phyloP scores from a whole-genome alignment of 2,329 filamentous ascomycete species.

The Akanthomyces dipterigenus region DNA sequence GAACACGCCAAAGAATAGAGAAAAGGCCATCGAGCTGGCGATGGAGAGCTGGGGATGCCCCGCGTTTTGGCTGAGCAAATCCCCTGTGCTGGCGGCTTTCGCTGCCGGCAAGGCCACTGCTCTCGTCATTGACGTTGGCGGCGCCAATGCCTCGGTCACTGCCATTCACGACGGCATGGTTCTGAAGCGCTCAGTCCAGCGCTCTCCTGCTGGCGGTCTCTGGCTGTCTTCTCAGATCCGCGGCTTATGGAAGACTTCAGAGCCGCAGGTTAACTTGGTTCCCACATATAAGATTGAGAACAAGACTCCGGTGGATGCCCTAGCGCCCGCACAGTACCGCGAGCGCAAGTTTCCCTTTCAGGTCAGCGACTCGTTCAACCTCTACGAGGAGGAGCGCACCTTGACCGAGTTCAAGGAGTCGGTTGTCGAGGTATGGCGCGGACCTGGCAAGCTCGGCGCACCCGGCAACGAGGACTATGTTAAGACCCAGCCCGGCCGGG shows the following conservation, averaged over 20 bases:
- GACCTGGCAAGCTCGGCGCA: constrained; percentile 59
- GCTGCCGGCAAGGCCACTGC: constrained; percentile 89
- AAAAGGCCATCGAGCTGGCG: constrained; percentile 91
- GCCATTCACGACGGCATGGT: constrained; percentile 93
- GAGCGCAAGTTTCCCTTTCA: constrained; percentile 62
- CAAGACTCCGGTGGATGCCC: constrained; percentile 84
- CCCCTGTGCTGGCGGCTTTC: constrained; percentile 83
- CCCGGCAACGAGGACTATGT: constrained; percentile 71
- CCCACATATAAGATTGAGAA: constrained; percentile 84
- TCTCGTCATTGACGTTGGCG: constrained; percentile 86
- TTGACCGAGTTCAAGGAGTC: constrained; percentile 97
- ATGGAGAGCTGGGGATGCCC: constrained; percentile 97
- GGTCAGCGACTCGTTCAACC: constrained; percentile 64
- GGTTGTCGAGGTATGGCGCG: constrained; percentile 88
- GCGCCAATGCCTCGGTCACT: constrained; percentile 79
- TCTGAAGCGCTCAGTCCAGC: constrained; percentile 80
- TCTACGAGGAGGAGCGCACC: constrained; percentile 84
- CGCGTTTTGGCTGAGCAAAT: constrained; percentile 88
- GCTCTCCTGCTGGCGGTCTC: constrained; percentile 78
- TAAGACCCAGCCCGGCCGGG: constrained; percentile 66
- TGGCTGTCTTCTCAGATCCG: constrained; percentile 88
- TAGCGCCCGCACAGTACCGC: constrained; percentile 68
- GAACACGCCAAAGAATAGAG: constrained; percentile 80
- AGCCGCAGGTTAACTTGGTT: constrained; percentile 65
- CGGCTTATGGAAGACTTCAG: constrained; percentile 63